Base-by-base conservation (phyloP, 1,284 basidiomycete genomes). In the Ustilago tritici region DNA sequence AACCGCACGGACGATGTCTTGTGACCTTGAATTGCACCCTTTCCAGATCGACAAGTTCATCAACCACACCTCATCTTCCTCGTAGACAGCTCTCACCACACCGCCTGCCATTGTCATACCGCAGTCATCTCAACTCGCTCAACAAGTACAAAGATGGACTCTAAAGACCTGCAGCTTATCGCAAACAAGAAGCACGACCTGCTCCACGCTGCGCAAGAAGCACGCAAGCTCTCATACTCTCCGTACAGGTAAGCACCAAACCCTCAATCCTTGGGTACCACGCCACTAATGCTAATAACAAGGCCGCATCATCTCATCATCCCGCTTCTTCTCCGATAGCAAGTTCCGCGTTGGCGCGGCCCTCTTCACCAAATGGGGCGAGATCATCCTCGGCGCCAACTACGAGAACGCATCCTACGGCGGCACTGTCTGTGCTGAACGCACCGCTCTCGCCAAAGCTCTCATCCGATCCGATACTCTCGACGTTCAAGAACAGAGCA, bases 381-480 rank as follows among this genome's bases (percentile, higher is more conserved):
- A 88, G 14, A 90, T 95, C 46, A 89, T 95, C 71, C 92, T 90
- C 61, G 94, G 95, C 5, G 91, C 92, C 43, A 96, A 95, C 83
- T 89, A 96, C 67, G 95, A 97, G 87, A 96, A 96, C 82, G 93
- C 93, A 0, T 93, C 93, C 0, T 95, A 94, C 84, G 93, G 95
- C 92, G 84, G 74, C 8, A 79, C 79, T 1, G 78, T 84, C 53
- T 86, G 84, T 56, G 84, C 84, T 10, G 84, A 86, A 69, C 75
- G 84, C 31, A 76, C 84, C 3, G 82, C 82, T 8, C 69, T 86
- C 17, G 70, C 76, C 32, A 84, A 81, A 56, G 75, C 75, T 7
- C 61, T 76, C 43, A 76, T 76, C 34, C 66, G 73, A 9, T 65
- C 70, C 19, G 54, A 60, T 11, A 35, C 50, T 15, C 76, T 79